These are phyloP conservation scores for Fusarium sp. DNA, from an alignment of 2,329 filamentous ascomycete species.

Conservation along the genomic window DNA sequence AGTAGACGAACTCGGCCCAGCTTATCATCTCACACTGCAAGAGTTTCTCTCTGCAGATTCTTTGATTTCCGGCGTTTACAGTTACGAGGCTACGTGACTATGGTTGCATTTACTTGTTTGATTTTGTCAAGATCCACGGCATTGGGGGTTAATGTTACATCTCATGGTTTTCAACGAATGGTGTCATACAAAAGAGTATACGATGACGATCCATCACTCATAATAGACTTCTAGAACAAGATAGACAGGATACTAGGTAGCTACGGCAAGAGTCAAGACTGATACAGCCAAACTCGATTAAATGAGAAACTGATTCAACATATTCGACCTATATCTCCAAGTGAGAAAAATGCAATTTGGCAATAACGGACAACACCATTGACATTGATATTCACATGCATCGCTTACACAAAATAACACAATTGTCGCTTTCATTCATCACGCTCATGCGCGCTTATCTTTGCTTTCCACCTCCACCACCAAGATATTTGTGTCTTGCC, in stretches of 20 bases:
- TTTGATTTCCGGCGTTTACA: conserved; percentile 19
- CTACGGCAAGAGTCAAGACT: conserved; percentile 2
- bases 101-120: conserved; percentile 14
- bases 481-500: not conserved
- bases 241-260: conserved; percentile 14
- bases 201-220: conserved; percentile 6
- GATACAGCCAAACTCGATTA: not conserved
- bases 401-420: conserved; percentile 8
- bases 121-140: conserved; percentile 11
- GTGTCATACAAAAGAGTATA: conserved; percentile 25
- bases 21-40: not conserved
- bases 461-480: conserved; percentile 12
- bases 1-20: conserved; percentile 35
- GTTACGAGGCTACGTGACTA: conserved; percentile 13
- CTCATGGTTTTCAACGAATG: conserved; percentile 6
- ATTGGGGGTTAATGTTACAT: conserved; percentile 9
- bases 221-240: conserved; percentile 29
- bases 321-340: not conserved
- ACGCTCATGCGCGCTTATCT: conserved; percentile 37
- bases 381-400: not conserved
- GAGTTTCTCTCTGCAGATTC: not conserved
- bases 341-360: not conserved
- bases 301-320: not conserved
- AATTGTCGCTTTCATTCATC: conserved; percentile 45
- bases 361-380: not conserved